Evolutionary conservation across 2,329 filamentous ascomycete genomes (phyloP).

Genomic region (Simplicillium aogashimaense): DNA sequence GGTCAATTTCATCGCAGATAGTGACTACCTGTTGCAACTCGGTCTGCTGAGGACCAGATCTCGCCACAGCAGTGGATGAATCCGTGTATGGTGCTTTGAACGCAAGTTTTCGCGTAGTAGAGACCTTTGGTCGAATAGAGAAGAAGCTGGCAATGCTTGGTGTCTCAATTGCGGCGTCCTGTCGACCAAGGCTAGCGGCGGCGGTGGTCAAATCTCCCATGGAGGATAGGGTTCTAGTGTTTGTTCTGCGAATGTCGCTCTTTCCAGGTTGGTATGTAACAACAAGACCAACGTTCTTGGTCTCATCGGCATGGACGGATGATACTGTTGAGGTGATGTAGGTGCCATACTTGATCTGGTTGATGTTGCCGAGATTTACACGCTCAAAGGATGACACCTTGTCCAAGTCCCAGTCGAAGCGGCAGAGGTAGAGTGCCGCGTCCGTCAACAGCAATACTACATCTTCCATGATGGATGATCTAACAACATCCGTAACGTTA

Average conservation of each 20-base stretch:
- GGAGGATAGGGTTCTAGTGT: conserved; percentile 70
- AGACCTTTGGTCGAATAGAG: conserved; percentile 22
- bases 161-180: conserved; percentile 9
- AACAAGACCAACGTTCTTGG: conserved; percentile 74
- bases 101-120: conserved; percentile 33
- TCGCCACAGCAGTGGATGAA: conserved; percentile 45
- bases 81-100: conserved; percentile 46
- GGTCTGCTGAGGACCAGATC: conserved; percentile 32
- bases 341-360: conserved; percentile 65
- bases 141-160: conserved; percentile 29
- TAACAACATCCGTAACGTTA: conserved; percentile 56
- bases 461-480: conserved; percentile 72
- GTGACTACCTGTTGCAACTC: conserved; percentile 47
- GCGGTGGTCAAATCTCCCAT: conserved; percentile 19
- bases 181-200: neutral
- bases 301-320: conserved; percentile 63
- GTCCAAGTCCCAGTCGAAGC: conserved; percentile 90
- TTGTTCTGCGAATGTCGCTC: conserved; percentile 65
- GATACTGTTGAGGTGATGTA: conserved; percentile 89
- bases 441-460: conserved; percentile 81
- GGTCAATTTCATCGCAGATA: conserved; percentile 69
- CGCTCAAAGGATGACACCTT: conserved; percentile 90
- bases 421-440: conserved; percentile 74
- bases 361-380: conserved; percentile 65
- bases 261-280: conserved; percentile 66